Conservation (phyloP, 2,329 filamentous ascomycete species). For the Cytospora schulzeri region DNA sequence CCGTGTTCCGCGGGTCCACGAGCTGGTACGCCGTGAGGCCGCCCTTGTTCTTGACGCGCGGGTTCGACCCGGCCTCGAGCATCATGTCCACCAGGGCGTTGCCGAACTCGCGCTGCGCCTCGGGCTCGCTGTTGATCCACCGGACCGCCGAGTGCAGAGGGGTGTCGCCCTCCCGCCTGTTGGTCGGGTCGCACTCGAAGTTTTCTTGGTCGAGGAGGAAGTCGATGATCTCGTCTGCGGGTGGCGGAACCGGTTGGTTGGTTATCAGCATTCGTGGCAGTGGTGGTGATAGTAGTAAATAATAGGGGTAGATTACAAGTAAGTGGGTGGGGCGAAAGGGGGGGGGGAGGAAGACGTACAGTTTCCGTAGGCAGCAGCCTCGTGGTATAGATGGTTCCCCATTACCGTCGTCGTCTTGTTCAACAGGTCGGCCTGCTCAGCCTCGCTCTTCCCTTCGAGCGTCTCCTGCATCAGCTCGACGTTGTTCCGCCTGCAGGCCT, state of each 20-base stretch:
- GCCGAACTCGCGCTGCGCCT: constrained; percentile 65
- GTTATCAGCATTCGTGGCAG: neutral
- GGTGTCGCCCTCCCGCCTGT: constrained; percentile 72
- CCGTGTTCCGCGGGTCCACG: constrained; percentile 69
- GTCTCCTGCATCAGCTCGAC: constrained; percentile 79
- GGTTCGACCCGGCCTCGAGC: constrained; percentile 72
- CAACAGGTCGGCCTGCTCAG: constrained; percentile 73
- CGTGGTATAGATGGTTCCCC: constrained; percentile 86
- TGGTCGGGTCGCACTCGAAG: constrained; percentile 81
- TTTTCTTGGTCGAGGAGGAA: constrained; percentile 79
- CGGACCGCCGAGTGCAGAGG: constrained; percentile 78
- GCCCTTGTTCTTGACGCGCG: constrained; percentile 67
- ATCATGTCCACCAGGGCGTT: constrained; percentile 74
- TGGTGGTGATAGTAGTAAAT: neutral
- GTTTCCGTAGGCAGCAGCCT: constrained; percentile 83
- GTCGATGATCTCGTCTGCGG: constrained; percentile 76
- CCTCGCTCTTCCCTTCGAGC: constrained; percentile 62
- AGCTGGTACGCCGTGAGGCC: constrained; percentile 72
- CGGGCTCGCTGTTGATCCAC: constrained; percentile 70
- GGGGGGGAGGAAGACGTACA: constrained; percentile 57
- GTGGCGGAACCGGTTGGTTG: neutral
- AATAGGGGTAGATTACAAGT: neutral
- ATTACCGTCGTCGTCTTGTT: constrained; percentile 84
- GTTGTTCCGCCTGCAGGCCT: constrained; percentile 93
- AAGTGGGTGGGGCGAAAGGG: constrained; percentile 1